A percentile compares a stretch with the other conserved stretches of the same genome.
Conservation (phyloP, 352 stramenopile genomes). For the Phytopythium ostracodes region DNA sequence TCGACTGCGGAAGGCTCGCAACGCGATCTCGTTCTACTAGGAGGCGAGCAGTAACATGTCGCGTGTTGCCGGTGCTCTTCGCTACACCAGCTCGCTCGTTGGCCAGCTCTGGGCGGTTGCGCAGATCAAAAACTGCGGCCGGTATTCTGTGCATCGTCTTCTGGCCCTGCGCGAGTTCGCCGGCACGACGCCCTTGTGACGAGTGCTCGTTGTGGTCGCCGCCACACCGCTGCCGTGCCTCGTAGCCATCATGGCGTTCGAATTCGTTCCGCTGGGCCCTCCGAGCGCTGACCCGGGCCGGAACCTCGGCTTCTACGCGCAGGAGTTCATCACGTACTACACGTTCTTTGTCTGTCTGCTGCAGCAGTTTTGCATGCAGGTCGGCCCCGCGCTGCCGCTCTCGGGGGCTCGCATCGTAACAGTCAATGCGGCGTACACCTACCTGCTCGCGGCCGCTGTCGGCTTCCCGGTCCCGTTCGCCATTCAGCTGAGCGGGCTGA, state of each 20-base stretch:
- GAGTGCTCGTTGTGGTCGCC: not conserved
- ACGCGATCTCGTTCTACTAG: too few relatives aligned
- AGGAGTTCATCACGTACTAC: not conserved
- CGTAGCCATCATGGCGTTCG: not conserved
- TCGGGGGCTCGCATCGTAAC: not conserved
- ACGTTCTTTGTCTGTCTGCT: not conserved
- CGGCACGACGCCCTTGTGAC: not conserved
- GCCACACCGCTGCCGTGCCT: not conserved
- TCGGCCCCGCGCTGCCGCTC: not conserved
- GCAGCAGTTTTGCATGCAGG: not conserved
- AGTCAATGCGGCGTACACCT: not conserved
- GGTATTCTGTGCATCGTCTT: not conserved
- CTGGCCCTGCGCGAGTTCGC: not conserved
- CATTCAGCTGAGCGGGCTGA: not conserved
- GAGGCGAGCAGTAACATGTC: too few relatives aligned
- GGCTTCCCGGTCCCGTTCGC: constrained; percentile 3
- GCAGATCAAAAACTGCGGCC: not conserved
- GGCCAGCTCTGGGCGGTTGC: not conserved
- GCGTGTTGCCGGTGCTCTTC: too few relatives aligned
- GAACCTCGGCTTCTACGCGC: constrained; percentile 2
- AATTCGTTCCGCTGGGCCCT: not conserved
- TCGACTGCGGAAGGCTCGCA: too few relatives aligned
- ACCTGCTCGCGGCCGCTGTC: not conserved
- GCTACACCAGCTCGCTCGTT: not conserved
- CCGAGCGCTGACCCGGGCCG: not conserved